Percentiles rank a stretch among this genome's conserved stretches.
Conservation (phyloP, 768 basidiomycete genomes). For the Omphalotus guepiniiformis region DNA sequence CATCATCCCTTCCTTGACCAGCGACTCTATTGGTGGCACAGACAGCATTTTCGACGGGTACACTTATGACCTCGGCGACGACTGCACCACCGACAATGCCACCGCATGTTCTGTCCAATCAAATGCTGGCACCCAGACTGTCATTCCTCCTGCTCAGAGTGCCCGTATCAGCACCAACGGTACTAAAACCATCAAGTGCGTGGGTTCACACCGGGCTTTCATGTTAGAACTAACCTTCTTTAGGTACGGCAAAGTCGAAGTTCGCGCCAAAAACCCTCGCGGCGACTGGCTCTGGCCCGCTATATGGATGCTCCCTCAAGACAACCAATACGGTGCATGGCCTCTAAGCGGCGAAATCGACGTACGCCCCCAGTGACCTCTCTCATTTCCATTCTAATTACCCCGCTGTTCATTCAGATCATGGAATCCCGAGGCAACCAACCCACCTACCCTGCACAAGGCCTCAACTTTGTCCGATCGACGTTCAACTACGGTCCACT, state of each 20-base stretch:
- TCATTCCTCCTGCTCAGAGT: slow-evolving; percentile 74
- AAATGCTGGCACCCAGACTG: slow-evolving; percentile 35
- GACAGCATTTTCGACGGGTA: slow-evolving; percentile 51
- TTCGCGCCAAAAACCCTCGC: slow-evolving; percentile 57
- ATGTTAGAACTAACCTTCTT: too few relatives aligned
- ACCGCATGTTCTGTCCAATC: slow-evolving; percentile 25
- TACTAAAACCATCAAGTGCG: slow-evolving; percentile 43
- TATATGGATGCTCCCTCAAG: slow-evolving; percentile 70
- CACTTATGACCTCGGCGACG: slow-evolving; percentile 62
- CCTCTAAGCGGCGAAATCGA: slow-evolving; percentile 56
- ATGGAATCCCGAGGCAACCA: slow-evolving; percentile 61
- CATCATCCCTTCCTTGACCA: slow-evolving; percentile 77
- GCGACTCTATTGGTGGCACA: slow-evolving; percentile 38
- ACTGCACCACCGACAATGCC: slow-evolving; percentile 34
- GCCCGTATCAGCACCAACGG: slow-evolving; percentile 71
- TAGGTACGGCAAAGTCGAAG: slow-evolving; percentile 61
- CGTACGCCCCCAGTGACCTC: slow-evolving; percentile 27
- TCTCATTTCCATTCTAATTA: slow-evolving; percentile 19
- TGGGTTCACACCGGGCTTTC: neutral
- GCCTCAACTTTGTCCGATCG: slow-evolving; percentile 54
- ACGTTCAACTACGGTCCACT: slow-evolving; percentile 69
- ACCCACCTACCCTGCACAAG: slow-evolving; percentile 49
- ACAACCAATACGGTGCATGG: slow-evolving; percentile 60
- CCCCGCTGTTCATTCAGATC: slow-evolving; percentile 39
- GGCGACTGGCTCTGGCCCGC: slow-evolving; percentile 67